A percentile compares a stretch with the other conserved stretches of the same genome.
Evolutionary conservation across 208 protist species (phyloP).

Genomic region (Acanthamoeba castellanii): DNA sequence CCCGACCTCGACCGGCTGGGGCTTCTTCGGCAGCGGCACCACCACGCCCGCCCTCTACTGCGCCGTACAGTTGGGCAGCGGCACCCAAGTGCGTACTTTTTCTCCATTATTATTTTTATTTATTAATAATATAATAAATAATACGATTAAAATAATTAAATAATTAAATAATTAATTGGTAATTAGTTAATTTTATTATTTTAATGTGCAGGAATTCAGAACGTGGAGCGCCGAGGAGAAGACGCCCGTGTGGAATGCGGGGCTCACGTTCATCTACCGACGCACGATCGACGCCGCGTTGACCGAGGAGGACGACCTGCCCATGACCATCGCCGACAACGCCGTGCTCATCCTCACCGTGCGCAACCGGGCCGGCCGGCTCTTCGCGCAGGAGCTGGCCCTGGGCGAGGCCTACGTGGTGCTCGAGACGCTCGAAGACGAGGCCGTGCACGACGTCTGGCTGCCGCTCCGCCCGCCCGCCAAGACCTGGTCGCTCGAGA

Average conservation of each 20-base stretch:
- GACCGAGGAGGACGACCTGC: background rate
- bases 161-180: too few relatives aligned
- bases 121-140: too few relatives aligned
- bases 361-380: background rate
- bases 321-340: conserved; percentile 20
- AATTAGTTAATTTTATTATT: too few relatives aligned
- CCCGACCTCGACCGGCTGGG: background rate
- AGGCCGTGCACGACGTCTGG: background rate
- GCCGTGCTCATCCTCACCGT: conserved; percentile 27
- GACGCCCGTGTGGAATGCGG: background rate
- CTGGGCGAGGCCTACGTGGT: conserved; percentile 20
- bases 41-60: background rate
- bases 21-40: background rate
- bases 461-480: background rate
- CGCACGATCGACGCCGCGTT: background rate
- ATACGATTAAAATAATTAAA: too few relatives aligned
- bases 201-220: background rate
- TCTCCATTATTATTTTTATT: too few relatives aligned
- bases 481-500: conserved; percentile 2
- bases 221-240: background rate
- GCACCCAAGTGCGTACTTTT: background rate
- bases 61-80: background rate
- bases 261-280: conserved; percentile 10
- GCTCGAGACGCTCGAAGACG: conserved; percentile 7
- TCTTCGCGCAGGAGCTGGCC: background rate